Evolutionary conservation across 2,329 filamentous ascomycete genomes (phyloP).

Genomic region (Fusarium neocosmosporiellum): DNA sequence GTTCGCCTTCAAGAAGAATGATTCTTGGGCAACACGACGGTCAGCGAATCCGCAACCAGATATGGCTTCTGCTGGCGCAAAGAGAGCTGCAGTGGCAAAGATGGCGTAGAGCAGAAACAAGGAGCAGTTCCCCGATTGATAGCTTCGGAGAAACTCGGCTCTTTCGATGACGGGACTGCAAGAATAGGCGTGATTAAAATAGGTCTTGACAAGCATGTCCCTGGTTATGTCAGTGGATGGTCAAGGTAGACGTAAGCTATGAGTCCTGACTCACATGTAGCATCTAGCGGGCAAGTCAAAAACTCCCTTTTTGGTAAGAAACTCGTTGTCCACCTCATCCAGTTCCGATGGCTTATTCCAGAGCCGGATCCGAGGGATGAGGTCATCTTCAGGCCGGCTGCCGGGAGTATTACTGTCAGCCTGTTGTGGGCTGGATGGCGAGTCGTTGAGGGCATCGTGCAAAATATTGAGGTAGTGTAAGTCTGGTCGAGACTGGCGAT

Average conservation of each 20-base stretch:
- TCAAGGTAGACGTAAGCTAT: neutral
- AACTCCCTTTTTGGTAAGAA: constrained; percentile 28
- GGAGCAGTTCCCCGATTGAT: constrained; percentile 11
- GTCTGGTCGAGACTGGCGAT: neutral
- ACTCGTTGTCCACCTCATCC: constrained; percentile 25
- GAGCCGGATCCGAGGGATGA: constrained; percentile 4
- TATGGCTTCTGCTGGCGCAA: constrained; percentile 10
- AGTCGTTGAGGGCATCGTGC: constrained; percentile 12
- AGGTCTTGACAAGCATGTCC: constrained; percentile 18
- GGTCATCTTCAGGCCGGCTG: neutral
- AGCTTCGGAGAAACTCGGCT: constrained; percentile 16
- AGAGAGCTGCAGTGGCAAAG: neutral
- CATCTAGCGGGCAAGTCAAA: constrained; percentile 22
- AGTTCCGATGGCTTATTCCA: constrained; percentile 15
- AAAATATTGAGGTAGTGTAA: constrained; percentile 31
- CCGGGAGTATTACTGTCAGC: neutral
- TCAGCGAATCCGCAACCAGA: constrained; percentile 18
- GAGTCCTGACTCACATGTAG: neutral
- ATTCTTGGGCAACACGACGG: constrained; percentile 15
- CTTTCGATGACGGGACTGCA: constrained; percentile 21
- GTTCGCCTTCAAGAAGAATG: constrained; percentile 30
- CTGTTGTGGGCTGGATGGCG: rapidly evolving
- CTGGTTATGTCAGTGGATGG: neutral
- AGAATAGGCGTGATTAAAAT: constrained; percentile 27
- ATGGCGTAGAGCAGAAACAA: constrained; percentile 24